Evolutionary conservation across 169 alveolate genomes (phyloP).

Genomic region (Fabrea salina): DNA sequence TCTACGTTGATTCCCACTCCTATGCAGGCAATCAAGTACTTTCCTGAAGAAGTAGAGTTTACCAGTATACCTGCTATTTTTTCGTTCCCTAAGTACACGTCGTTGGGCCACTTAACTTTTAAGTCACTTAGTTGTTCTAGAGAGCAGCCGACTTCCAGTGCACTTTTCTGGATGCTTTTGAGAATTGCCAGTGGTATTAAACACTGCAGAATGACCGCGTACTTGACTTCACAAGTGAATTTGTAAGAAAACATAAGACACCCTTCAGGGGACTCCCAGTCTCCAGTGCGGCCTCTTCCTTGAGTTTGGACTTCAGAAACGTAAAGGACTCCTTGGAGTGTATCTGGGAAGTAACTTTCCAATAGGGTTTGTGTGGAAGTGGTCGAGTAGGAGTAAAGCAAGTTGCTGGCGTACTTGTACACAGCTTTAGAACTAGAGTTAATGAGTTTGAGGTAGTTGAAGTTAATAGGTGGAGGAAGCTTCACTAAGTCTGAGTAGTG

Average conservation of each 20-base stretch:
- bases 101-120: not conserved
- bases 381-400: not conserved
- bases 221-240: not conserved
- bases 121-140: not conserved
- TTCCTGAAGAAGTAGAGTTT: not conserved
- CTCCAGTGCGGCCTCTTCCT: constrained; percentile 14
- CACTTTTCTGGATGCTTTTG: not conserved
- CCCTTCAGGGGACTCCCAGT: not conserved
- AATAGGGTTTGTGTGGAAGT: not conserved
- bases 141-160: not conserved
- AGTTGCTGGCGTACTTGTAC: not conserved
- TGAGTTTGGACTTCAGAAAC: constrained; percentile 12
- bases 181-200: not conserved
- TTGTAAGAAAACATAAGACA: not conserved
- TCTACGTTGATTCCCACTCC: not conserved
- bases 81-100: not conserved
- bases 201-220: not conserved
- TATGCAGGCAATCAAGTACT: not conserved
- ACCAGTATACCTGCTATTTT: constrained; percentile 14
- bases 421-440: not conserved
- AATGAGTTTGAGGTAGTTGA: not conserved
- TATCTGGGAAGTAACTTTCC: too few relatives aligned
- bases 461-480: not conserved
- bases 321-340: not conserved
- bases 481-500: too few relatives aligned